Evolutionary conservation across 2,329 filamentous ascomycete species (phyloP).

Genomic region (Aspergillus sp.): DNA sequence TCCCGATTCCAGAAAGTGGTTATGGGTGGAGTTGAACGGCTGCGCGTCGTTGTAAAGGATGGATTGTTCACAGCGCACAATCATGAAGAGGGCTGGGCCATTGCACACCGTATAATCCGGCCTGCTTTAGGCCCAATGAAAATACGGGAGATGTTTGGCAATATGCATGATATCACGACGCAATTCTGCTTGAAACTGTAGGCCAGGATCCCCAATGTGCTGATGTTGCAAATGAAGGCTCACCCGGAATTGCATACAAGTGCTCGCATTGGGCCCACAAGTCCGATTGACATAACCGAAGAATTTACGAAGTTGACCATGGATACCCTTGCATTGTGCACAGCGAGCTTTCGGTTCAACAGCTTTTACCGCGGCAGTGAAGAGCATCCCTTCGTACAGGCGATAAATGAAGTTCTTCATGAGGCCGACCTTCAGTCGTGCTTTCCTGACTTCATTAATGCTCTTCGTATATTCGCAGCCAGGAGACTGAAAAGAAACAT

Average conservation of each 20-base stretch:
- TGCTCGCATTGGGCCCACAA: constrained; percentile 49
- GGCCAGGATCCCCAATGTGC: too few species aligned
- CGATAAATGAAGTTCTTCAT: constrained; percentile 63
- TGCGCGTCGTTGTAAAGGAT: constrained; percentile 54
- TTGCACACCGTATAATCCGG: constrained; percentile 25
- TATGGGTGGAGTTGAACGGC: constrained; percentile 13
- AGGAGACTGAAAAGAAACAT: constrained; percentile 28
- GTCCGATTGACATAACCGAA: constrained; percentile 61
- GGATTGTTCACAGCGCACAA: constrained; percentile 62
- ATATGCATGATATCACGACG: neutral
- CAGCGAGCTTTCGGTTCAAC: constrained; percentile 72
- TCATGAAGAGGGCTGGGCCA: constrained; percentile 59
- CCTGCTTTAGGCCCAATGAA: neutral
- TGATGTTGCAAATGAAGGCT: too few species aligned
- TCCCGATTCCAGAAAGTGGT: constrained; percentile 63
- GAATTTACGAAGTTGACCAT: constrained; percentile 73
- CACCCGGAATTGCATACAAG: neutral
- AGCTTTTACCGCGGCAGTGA: constrained; percentile 65
- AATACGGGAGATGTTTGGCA: neutral
- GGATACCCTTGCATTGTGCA: constrained; percentile 69
- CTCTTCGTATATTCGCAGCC: constrained; percentile 33
- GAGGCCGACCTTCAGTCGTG: constrained; percentile 55
- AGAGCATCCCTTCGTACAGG: constrained; percentile 67
- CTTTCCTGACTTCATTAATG: constrained; percentile 48
- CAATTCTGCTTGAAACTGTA: neutral